Evolutionary conservation across 352 stramenopile species (phyloP), one percentile per base, ranked within the genome.

Genomic region (Phytophthora sansomeana): DNA sequence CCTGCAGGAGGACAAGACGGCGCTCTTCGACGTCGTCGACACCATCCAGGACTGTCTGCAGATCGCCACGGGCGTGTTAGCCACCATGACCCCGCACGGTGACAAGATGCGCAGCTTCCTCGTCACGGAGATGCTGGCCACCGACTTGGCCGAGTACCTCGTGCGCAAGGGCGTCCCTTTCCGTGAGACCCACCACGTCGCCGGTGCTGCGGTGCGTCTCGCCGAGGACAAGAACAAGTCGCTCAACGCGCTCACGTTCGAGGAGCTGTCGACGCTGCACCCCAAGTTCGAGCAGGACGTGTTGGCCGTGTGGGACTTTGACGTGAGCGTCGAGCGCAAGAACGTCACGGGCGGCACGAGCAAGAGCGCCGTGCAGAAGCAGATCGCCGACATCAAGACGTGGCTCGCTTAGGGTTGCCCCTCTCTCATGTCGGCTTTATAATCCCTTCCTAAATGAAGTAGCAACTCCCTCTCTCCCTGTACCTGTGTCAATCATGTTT

Each of bases 141-240:
- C 98, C 5, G 98, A 99, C 78, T 81, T 99, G 69, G 98, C 98
- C 41, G 98, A 99, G 80, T 99, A 99, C 79, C 87, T 99, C 41
- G 98, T 99, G 38, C 91, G 97, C 71, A 99, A 99, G 75, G 97
- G 97, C 48, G 97, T 99, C 29, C 98, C 98, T 26, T 99, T 99
- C 87, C 96, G 98, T 67, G 97, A 99, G 81, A 99, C 97, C n/a
- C 98, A 99, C 86, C 98, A 99, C 83, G 98, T 99, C 46, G 92
- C 94, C n/a, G 94, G 94, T 47, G 90, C 92, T 5, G 93, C 93
- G 33, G 94, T 98, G 52, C 93, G 96, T 51, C 78, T 98, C 58
- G 91, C 94, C 5, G 94, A 98, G 60, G 87, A 97, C 77, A 81
- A 88, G 71, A 83, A 78, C 74, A 92, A 93, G 67, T 58, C 89